Base-by-base conservation (phyloP, 129 eudicot species). In the Flaveria sonorensis region DNA sequence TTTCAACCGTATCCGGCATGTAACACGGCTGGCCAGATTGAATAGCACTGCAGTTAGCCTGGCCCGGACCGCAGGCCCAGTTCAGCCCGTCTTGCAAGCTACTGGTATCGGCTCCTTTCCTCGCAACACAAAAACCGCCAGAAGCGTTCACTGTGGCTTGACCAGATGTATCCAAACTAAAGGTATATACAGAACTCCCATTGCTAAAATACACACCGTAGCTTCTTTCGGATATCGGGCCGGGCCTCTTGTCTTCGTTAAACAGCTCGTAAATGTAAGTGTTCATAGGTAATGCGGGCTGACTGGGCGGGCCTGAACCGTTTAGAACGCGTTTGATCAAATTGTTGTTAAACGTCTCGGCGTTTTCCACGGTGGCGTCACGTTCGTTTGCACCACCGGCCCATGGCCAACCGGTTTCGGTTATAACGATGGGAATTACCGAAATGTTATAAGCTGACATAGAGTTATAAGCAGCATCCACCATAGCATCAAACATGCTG, bases 361-460 rank as follows among this genome's bases (percentile, higher is more conserved):
- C 96, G 18, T 92, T 89, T 50, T 81, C 83, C 15, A 69, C 42
- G 2, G 97, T 87, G 51, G 97, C 97, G 26, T 92, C 96, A 52
- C 88, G 96, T 61, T 92, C 97, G 7, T 81, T 89, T 43, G 87
- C 76, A 1, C 93, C 97, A 26, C 97, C 97, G 1, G 84, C 73
- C 88, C 89, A 92, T 3, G 97, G 97, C 97, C 97, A 92, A 11
- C 97, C 97, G 2, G 97, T 73, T 80, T 92, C 96, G 0, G 97
- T 92, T 21, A 89, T 89, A 2, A 92, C 87, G 11, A 92, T 79
- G 3, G 96, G 96, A 70, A 92, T 86, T 24, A 45, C 86, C 0
- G 97, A 84, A 23, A 79, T 61, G 50, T 89, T 89, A 42, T 73
- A 77, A 30, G 89, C 86, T 3, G 88, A 82, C 30, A 92, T 87